Base-by-base conservation (phyloP, 2,329 filamentous ascomycete genomes). In the Cladosporium phlei region DNA sequence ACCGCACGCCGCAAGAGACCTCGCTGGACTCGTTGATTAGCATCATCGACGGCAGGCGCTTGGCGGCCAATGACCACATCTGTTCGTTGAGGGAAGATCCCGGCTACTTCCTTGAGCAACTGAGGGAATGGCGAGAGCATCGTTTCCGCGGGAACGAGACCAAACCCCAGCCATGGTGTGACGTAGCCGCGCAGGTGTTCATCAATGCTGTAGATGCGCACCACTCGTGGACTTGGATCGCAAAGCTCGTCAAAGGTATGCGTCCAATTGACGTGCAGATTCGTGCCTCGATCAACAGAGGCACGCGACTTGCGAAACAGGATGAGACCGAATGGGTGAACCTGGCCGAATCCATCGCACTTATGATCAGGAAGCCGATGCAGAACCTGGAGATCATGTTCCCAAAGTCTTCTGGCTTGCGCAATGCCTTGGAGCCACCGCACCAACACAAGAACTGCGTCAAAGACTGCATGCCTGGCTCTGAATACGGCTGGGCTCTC, bases 31-130 rank as follows among this genome's bases (percentile, higher is more conserved):
- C 61, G 1, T 54, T 82, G 3, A 61, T 78, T 0, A 57, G 56
- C 2, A n/a, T n/a, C n/a, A n/a, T n/a, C n/a, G n/a, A n/a, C n/a
- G 73, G 74, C 0, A 70, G 66, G 49, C 54, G 54, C 0, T 55
- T 64, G 0, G 66, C 67, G 3, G 69, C 70, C 0, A 70, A 78
- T 46, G 78, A 82, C 57, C 75, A 81, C 52, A 33, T 80, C 0
- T 77, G 71, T 70, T 55, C 68, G 0, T 61, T 83, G 2, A 69
- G 78, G 6, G 79, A 83, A 53, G 80, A 83, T 55, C 78, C 79
- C 0, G 62, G 62, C 1, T 82, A 80, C 59, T 82, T 82, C 51
- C 60, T 66, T 3, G 65, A 75, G 2, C 46, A 60, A 0, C 33
- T 79, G 1, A 51, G 56, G 7, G 72, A 77, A 1, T 54, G 56